Percentiles rank a stretch among this genome's conserved stretches.
These are phyloP conservation scores for Xylariaceae sp. DNA, from an alignment of 2,329 filamentous ascomycete genomes.

Conservation along the genomic window DNA sequence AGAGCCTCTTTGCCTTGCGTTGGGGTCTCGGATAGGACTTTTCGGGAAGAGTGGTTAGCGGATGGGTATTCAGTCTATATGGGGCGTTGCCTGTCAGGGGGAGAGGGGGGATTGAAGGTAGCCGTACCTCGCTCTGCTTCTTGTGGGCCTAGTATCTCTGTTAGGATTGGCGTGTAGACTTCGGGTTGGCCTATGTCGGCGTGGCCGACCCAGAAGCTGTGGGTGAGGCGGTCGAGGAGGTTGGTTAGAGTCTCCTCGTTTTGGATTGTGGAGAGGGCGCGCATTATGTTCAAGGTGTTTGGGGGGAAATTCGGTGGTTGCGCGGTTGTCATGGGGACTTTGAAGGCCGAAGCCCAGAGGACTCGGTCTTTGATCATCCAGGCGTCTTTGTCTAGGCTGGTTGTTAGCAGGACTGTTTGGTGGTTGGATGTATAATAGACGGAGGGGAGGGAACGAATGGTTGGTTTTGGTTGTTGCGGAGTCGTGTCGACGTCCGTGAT, in stretches of 20 bases:
- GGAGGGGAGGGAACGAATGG: no score
- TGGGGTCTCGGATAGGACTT: constrained; percentile 28
- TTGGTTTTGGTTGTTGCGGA: no score
- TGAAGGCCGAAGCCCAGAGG: constrained; percentile 36
- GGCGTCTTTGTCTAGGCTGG: constrained; percentile 29
- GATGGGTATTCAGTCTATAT: background rate
- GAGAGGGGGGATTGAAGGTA: background rate
- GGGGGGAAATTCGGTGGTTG: constrained; percentile 36
- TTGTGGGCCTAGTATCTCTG: constrained; percentile 26
- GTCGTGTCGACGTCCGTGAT: no score
- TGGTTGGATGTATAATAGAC: no score
- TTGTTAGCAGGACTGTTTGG: background rate
- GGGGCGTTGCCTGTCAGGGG: background rate
- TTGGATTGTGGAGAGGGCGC: constrained; percentile 32
- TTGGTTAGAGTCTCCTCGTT: constrained; percentile 23
- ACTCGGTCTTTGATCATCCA: constrained; percentile 36
- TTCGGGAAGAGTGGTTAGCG: background rate
- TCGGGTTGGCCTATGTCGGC: constrained; percentile 28
- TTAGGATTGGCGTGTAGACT: constrained; percentile 29
- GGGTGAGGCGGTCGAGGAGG: constrained; percentile 34
- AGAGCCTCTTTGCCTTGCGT: constrained; percentile 33
- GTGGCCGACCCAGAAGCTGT: constrained; percentile 34
- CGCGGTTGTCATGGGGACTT: constrained; percentile 32
- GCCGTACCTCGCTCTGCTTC: constrained; percentile 27
- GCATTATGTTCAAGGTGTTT: constrained; percentile 35